Base-by-base conservation (phyloP, 2,329 filamentous ascomycete species). In the Xylaria sp. region DNA sequence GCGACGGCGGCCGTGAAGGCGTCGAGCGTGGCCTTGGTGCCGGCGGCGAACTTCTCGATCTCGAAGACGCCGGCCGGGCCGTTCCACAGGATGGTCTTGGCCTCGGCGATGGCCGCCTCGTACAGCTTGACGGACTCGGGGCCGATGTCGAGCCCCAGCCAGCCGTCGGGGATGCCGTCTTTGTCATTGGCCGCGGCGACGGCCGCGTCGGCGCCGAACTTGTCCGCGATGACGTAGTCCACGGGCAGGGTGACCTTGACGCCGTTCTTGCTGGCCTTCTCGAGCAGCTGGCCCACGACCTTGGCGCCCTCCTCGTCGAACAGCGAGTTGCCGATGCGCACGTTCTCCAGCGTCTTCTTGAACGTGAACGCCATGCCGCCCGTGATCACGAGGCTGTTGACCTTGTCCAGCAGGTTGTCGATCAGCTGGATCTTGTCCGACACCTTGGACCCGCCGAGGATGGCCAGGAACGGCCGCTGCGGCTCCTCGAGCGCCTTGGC, bases 341-440 rank as follows among this genome's bases (percentile, higher is more conserved):
- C 89, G 76, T 86, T 84, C 81, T 97, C 87, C 59, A 98, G 86
- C n/a, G 92, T 94, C 87, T 99, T 99, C 87, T 98, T 98, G 87
- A 99, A 99, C 72, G 95, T 99, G 84, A 98, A 99, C 66, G 95
- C 93, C 95, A 99, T 99, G 73, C 85, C 95, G 76, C 95, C 95
- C 78, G 94, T 97, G 81, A 99, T 90, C 80, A 99, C 90, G 69
- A 99, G 87, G 78, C 90, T 95, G 86, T 99, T 87, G 79, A 99
- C 93, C 87, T 99, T 98, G 80, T 93, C 91, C 70, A 99, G 90
- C 69, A 99, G 85, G 86, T 99, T 99, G 83, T 99, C 93, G 76
- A 99, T 98, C 72, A 99, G 87, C 85, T 97, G 92, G 79, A 99
- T 99, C 90, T 99, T 99, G 87, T 99, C 95, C 44, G 92, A 96